Evolutionary conservation across 1,139 yeast genomes (phyloP), one percentile per base, ranked within the genome.

Genomic region (Pneumocystis wakefieldiae): DNA sequence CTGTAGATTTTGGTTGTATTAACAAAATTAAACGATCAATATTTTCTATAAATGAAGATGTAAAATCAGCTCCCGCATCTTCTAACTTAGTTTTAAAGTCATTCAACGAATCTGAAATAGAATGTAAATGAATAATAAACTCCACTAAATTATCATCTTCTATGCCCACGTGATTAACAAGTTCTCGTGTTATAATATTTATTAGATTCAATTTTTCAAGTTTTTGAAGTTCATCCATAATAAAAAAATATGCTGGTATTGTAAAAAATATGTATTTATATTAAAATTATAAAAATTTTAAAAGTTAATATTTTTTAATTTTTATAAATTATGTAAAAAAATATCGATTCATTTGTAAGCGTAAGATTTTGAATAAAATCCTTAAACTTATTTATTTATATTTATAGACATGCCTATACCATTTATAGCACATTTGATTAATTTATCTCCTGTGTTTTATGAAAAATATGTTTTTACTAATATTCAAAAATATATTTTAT

Each of bases 41-140:
- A 14, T 72, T 70, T 19, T 72, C 72, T 1, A 83, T 71, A 66
- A 83, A 78, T 2, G 66, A 74, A 4, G 70, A 73, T 0, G 84
- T 79, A 65, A 86, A 81, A 12, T 81, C 86, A 24, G 87, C 88
- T 0, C 89, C 92, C 71, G 84, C 80, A 10, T 78, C 82, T 17
- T 74, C 72, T 62, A 86, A 73, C 24, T 76, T 74, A n/a, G 72
- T 67, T 55, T 73, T 71, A 68, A 85, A 84, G 10, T 72, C 75
- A 4, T 70, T 69, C 29, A 76, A 68, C 17, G 73, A 68, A 0
- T 66, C 57, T 1, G 81, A 71, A 61, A 78, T 73, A 2, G 74
- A 72, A 68, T 80, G 80, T 35, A 87, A 71, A 66, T 77, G 79
- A 3, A 78, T 67, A 14, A 87, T 76, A 72, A 84, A 86, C 67